Evolutionary conservation across 805 yeast genomes (phyloP).

Genomic region (Myxozyma sirexii): DNA sequence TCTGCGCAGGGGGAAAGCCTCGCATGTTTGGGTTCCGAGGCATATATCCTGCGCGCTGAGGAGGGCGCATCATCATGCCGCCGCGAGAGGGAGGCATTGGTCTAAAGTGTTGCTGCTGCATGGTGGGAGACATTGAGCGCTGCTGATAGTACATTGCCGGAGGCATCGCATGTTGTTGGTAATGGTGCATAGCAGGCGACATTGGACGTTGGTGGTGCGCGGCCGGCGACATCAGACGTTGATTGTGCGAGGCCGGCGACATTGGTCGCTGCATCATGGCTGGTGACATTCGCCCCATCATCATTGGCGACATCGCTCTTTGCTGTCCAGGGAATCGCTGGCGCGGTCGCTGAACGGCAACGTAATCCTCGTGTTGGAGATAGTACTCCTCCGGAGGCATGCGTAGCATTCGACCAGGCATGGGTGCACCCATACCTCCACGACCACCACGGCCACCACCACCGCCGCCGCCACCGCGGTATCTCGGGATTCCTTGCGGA

Average conservation of each 20-base stretch:
- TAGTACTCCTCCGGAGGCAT: conserved; percentile 16
- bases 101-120: not conserved
- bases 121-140: not conserved
- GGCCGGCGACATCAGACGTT: conserved; percentile 3
- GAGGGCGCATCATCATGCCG: not conserved
- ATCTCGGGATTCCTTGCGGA: conserved; percentile 3
- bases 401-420: conserved; percentile 6
- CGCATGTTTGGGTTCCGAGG: not conserved
- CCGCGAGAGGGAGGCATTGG: conserved; percentile 7
- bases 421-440: conserved; percentile 3
- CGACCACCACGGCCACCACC: conserved; percentile 5
- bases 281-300: conserved; percentile 4
- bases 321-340: not conserved
- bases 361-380: conserved; percentile 1
- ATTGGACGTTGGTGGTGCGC: not conserved
- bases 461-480: conserved; percentile 1
- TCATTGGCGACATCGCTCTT: not conserved
- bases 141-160: conserved; percentile 2
- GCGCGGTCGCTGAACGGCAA: not conserved
- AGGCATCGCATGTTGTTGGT: not conserved
- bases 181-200: conserved; percentile 5
- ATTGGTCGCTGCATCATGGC: conserved; percentile 1
- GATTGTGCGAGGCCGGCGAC: not conserved
- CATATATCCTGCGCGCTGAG: not conserved
- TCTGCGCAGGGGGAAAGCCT: not conserved